Evolutionary conservation across 257 asterid species (phyloP).

Genomic region (Gentiana macrophylla): DNA sequence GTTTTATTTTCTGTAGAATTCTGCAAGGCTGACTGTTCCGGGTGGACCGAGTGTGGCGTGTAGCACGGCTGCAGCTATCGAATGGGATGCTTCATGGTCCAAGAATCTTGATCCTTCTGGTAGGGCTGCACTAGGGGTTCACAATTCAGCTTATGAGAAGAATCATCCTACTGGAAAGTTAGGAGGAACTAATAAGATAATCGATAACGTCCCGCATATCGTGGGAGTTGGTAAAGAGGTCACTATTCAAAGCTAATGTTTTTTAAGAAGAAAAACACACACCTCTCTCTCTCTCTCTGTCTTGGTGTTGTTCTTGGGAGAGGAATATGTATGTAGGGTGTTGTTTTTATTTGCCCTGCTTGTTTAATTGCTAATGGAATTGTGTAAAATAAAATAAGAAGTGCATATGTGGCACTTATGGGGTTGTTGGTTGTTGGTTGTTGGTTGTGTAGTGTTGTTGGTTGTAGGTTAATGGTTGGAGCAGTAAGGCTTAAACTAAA

Average conservation of each 20-base stretch:
- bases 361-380: too few species aligned
- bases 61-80: slow-evolving; percentile 77
- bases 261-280: neutral
- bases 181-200: slow-evolving; percentile 12
- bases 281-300: neutral
- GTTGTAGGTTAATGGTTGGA: too few species aligned
- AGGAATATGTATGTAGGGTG: too few species aligned
- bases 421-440: too few species aligned
- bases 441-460: too few species aligned
- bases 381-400: too few species aligned
- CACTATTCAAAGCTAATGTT: slow-evolving; percentile 41
- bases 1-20: slow-evolving; percentile 37
- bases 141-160: slow-evolving; percentile 59
- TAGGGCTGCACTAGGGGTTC: slow-evolving; percentile 89
- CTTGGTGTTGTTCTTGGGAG: too few species aligned
- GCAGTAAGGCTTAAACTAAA: too few species aligned
- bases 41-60: slow-evolving; percentile 95
- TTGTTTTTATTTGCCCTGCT: too few species aligned
- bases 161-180: slow-evolving; percentile 25
- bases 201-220: slow-evolving; percentile 29
- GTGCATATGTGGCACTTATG: too few species aligned
- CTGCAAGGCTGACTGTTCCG: slow-evolving; percentile 72
- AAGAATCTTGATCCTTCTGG: slow-evolving; percentile 86
- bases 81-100: slow-evolving; percentile 93
- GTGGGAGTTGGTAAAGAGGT: slow-evolving; percentile 44